phyloP scores from a whole-genome alignment of 805 yeast species.

The Millerozyma miso region DNA sequence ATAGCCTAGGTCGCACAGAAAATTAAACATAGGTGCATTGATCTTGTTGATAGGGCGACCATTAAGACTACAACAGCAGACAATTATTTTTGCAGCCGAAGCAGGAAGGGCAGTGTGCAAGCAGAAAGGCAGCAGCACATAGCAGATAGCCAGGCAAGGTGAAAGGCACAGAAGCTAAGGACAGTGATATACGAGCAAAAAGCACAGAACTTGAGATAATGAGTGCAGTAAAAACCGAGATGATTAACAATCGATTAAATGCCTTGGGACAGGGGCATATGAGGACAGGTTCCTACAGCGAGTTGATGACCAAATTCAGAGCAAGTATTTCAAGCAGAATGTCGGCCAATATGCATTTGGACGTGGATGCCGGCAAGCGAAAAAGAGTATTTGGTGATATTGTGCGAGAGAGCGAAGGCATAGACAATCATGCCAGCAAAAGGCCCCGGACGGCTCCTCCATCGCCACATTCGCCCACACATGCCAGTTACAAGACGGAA shows the following conservation, averaged over 20 bases:
- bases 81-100: neutral
- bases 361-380: slow-evolving; percentile 9
- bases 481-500: neutral
- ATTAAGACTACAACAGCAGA: neutral
- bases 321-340: slow-evolving; percentile 4
- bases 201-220: slow-evolving; percentile 10
- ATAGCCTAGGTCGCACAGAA: neutral
- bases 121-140: neutral
- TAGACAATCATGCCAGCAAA: slow-evolving; percentile 14
- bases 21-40: neutral
- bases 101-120: neutral
- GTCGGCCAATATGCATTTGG: neutral
- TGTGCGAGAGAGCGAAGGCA: slow-evolving; percentile 7
- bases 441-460: slow-evolving; percentile 47
- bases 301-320: slow-evolving; percentile 26
- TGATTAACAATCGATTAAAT: slow-evolving; percentile 29
- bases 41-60: neutral
- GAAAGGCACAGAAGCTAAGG: neutral
- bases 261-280: slow-evolving; percentile 26
- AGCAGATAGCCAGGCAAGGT: neutral
- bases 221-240: slow-evolving; percentile 29
- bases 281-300: slow-evolving; percentile 33
- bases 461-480: slow-evolving; percentile 29
- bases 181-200: neutral
- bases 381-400: slow-evolving; percentile 29